Percentiles rank a stretch among this genome's conserved stretches.
phyloP scores from a whole-genome alignment of 345 rosid genomes.

The Populus simonii region DNA sequence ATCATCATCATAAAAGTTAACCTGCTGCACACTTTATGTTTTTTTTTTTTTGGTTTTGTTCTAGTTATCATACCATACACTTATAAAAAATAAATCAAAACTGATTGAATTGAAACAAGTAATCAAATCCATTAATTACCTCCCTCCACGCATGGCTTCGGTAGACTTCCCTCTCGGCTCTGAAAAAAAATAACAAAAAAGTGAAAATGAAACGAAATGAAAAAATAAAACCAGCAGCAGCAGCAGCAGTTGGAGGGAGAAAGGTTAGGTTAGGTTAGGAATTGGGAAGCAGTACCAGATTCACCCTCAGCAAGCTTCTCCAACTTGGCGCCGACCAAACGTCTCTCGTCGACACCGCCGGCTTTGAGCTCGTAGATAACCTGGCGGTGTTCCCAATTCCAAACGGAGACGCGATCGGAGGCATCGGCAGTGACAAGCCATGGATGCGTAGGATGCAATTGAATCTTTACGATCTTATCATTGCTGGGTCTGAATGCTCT shows the following conservation, averaged over 20 bases:
- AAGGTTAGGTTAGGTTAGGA: not conserved
- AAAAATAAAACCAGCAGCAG: not conserved
- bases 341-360: slow-evolving; percentile 96
- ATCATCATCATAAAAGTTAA: slow-evolving; percentile 90
- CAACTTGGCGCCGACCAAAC: slow-evolving; percentile 91
- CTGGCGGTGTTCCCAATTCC: slow-evolving; percentile 99
- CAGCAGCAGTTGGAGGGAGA: not conserved
- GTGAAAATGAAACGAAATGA: not conserved
- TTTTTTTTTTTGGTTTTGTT: no score
- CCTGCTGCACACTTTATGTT: slow-evolving; percentile 77
- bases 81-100: not conserved
- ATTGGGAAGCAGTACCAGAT: slow-evolving; percentile 41
- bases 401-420: slow-evolving; percentile 90
- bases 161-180: slow-evolving; percentile 81
- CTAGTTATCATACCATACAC: no score
- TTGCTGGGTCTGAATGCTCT: slow-evolving; percentile 78
- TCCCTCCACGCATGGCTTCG: slow-evolving; percentile 94
- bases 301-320: slow-evolving; percentile 99
- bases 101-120: not conserved
- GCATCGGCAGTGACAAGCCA: slow-evolving; percentile 99
- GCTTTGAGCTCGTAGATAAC: slow-evolving; percentile 95
- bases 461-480: slow-evolving; percentile 90
- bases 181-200: slow-evolving; percentile 9
- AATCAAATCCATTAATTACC: slow-evolving; percentile 39
- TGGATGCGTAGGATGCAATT: slow-evolving; percentile 96